A percentile compares a stretch with the other conserved stretches of the same genome.
These are phyloP conservation scores for Sanghuangporus baumii DNA, from an alignment of 1,284 basidiomycete species.

Conservation along the genomic window DNA sequence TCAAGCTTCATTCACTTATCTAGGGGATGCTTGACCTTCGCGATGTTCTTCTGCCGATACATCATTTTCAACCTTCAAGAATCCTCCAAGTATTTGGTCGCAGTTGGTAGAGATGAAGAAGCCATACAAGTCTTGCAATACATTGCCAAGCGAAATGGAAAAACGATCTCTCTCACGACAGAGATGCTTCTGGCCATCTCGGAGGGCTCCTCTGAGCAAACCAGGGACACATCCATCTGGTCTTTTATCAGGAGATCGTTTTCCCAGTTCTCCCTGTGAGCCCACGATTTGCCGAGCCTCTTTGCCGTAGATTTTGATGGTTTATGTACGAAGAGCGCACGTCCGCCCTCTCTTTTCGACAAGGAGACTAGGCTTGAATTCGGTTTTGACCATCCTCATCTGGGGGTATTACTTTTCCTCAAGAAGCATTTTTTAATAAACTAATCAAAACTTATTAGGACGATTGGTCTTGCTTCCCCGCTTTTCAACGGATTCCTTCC, in stretches of 20 bases:
- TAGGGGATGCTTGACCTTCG: slow-evolving; percentile 41
- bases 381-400: slow-evolving; percentile 43
- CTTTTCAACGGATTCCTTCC: slow-evolving; percentile 50
- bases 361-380: slow-evolving; percentile 44
- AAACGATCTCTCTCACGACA: slow-evolving; percentile 36
- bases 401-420: slow-evolving; percentile 36
- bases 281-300: slow-evolving; percentile 2
- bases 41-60: slow-evolving; percentile 41
- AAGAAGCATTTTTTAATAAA: not conserved
- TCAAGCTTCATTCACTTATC: too few relatives aligned
- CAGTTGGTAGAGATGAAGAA: slow-evolving; percentile 50
- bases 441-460: slow-evolving; percentile 23
- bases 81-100: slow-evolving; percentile 55
- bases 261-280: slow-evolving; percentile 34
- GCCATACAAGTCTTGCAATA: slow-evolving; percentile 46
- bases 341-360: slow-evolving; percentile 48
- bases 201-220: slow-evolving; percentile 20
- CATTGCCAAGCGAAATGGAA: slow-evolving; percentile 51
- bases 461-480: slow-evolving; percentile 58
- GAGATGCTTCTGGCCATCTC: slow-evolving; percentile 36
- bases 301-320: not conserved
- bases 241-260: slow-evolving; percentile 35
- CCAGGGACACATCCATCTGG: slow-evolving; percentile 20
- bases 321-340: slow-evolving; percentile 32
- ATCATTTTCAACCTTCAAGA: slow-evolving; percentile 48